Conservation (phyloP, 441 rosid genomes). For the Euphorbia schlechtendalii region DNA sequence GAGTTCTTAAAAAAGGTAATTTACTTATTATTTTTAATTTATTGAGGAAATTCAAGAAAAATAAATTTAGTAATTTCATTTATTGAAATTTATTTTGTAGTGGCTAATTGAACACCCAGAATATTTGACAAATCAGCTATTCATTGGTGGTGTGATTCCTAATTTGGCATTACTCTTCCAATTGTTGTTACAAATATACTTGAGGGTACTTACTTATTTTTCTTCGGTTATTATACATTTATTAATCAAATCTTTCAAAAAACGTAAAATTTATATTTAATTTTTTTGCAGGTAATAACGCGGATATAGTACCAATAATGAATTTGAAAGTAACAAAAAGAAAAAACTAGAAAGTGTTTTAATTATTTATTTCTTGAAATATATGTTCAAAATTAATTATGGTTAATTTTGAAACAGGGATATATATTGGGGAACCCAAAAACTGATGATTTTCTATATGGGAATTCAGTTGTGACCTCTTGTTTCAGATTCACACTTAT, state of each 20-base stretch:
- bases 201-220: not conserved
- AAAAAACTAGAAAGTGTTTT: not conserved
- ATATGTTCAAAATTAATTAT: too few species aligned
- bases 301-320: constrained; percentile 4
- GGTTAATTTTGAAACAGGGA: constrained; percentile 31
- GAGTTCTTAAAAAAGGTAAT: constrained; percentile 6
- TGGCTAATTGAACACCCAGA: constrained; percentile 13
- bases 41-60: not conserved
- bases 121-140: constrained; percentile 4
- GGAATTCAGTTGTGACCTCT: constrained; percentile 29
- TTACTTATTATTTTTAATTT: not conserved
- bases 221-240: not conserved
- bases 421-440: constrained; percentile 51
- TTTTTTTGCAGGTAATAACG: constrained; percentile 10
- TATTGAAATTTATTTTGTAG: not conserved
- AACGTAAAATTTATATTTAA: not conserved
- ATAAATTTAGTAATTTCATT: not conserved
- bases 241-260: too few species aligned
- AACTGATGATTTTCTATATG: constrained; percentile 30
- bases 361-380: not conserved
- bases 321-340: constrained; percentile 8
- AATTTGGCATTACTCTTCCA: constrained; percentile 8
- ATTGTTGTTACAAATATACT: constrained; percentile 7
- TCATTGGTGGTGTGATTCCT: constrained; percentile 13
- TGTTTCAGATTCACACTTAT: constrained; percentile 32